These are phyloP conservation scores for Saccharomycopsis fibuligera DNA, from an alignment of 805 yeast species.

Conservation along the genomic window DNA sequence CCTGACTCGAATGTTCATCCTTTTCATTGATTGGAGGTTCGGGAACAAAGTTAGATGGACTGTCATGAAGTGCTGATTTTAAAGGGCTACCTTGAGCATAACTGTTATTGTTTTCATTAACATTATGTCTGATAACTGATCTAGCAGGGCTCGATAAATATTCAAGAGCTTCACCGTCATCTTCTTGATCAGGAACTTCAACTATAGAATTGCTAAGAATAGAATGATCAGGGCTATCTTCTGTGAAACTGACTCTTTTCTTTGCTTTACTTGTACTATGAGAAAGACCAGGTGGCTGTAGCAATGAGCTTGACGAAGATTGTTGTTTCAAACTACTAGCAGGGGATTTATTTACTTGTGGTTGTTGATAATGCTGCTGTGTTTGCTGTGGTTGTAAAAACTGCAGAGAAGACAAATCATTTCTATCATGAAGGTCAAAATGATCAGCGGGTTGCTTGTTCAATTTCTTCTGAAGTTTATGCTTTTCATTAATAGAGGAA, in stretches of 20 bases:
- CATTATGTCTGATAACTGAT: too few relatives aligned
- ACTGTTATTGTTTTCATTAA: too few relatives aligned
- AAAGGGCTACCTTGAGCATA: background rate
- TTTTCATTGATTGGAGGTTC: background rate
- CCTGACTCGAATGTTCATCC: too few relatives aligned
- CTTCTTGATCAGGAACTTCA: conserved; percentile 10
- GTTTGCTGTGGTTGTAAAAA: too few relatives aligned
- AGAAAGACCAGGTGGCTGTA: conserved; percentile 21
- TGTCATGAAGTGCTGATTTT: background rate
- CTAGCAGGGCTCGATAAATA: background rate
- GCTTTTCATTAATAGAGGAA: background rate
- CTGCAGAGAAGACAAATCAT: too few relatives aligned
- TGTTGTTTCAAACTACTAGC: background rate
- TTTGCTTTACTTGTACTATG: conserved; percentile 17
- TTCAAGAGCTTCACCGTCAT: background rate
- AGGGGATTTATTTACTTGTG: background rate
- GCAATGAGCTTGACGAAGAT: background rate
- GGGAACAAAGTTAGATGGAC: background rate
- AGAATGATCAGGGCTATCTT: conserved; percentile 18
- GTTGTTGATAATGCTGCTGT: background rate
- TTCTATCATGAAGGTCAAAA: background rate
- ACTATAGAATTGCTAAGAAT: conserved; percentile 3
- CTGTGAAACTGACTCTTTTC: conserved; percentile 21
- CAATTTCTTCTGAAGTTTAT: background rate
- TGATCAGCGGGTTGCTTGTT: background rate